Evolutionary conservation across 805 yeast species (phyloP).

Genomic region (Metschnikowia peoriensis): DNA sequence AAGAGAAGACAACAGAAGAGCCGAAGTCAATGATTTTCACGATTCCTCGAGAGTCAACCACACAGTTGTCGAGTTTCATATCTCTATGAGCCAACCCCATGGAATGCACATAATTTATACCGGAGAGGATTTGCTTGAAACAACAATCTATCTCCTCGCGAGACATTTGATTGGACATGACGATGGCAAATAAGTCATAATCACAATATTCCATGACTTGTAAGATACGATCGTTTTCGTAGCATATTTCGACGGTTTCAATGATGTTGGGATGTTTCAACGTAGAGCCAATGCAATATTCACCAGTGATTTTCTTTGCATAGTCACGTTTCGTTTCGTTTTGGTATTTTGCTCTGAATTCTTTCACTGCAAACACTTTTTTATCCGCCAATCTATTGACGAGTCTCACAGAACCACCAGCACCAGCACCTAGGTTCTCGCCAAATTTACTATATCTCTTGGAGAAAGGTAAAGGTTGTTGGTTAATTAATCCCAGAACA

Average conservation of each 20-base stretch:
- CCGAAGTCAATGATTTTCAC: constrained; percentile 93
- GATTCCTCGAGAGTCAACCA: constrained; percentile 75
- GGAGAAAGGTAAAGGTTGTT: constrained; percentile 52
- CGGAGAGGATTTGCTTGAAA: constrained; percentile 80
- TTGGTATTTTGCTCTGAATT: constrained; percentile 73
- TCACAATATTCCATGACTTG: constrained; percentile 97
- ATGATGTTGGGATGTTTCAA: constrained; percentile 86
- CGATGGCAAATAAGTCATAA: constrained; percentile 88
- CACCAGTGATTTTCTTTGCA: constrained; percentile 89
- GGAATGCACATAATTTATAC: constrained; percentile 75
- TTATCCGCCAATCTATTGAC: constrained; percentile 65
- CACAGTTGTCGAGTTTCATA: constrained; percentile 90
- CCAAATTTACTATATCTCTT: constrained; percentile 81
- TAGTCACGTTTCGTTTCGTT: constrained; percentile 81
- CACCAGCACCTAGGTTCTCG: constrained; percentile 89
- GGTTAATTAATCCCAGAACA: constrained; percentile 31
- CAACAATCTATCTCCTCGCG: constrained; percentile 80
- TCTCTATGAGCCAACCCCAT: constrained; percentile 92
- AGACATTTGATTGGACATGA: constrained; percentile 88
- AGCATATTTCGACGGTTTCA: constrained; percentile 87
- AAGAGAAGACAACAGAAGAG: constrained; percentile 85
- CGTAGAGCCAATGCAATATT: constrained; percentile 90
- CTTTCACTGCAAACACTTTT: constrained; percentile 86
- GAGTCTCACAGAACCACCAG: constrained; percentile 86
- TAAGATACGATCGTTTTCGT: constrained; percentile 80